These are phyloP conservation scores for Solanum acaule DNA, from an alignment of 257 asterid genomes.

Conservation along the genomic window DNA sequence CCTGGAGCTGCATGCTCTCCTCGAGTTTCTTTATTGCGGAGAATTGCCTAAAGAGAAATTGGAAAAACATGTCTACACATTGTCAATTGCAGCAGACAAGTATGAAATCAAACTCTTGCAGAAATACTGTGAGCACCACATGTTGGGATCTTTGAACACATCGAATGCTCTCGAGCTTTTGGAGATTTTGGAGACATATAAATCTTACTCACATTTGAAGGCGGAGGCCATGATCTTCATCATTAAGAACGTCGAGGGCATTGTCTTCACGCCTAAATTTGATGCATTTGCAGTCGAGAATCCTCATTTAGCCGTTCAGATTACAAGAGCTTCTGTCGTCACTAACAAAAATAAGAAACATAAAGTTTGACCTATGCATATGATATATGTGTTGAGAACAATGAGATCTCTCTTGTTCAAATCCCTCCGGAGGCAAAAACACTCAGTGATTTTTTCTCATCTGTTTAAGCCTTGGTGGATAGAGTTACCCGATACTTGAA, in stretches of 20 bases:
- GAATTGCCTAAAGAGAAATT: constrained; percentile 41
- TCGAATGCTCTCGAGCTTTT: constrained; percentile 64
- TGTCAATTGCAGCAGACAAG: constrained; percentile 32
- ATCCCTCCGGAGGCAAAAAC: not conserved
- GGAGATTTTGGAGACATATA: constrained; percentile 70
- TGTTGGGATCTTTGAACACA: constrained; percentile 55
- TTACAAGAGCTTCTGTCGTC: constrained; percentile 55
- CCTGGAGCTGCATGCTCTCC: constrained; percentile 27
- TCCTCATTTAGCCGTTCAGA: constrained; percentile 82
- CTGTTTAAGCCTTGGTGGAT: not conserved
- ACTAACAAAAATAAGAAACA: not conserved
- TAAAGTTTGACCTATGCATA: not conserved
- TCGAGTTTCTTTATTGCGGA: constrained; percentile 70
- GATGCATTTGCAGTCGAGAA: constrained; percentile 84
- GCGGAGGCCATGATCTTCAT: constrained; percentile 62
- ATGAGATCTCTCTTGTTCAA: not conserved
- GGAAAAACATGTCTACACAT: constrained; percentile 57
- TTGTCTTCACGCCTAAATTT: constrained; percentile 64
- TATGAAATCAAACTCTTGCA: constrained; percentile 70
- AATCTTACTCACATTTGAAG: constrained; percentile 43
- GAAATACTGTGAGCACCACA: constrained; percentile 55
- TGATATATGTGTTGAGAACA: not conserved
- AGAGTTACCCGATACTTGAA: not conserved
- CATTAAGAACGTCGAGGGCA: constrained; percentile 73
- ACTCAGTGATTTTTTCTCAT: not conserved